These are phyloP conservation scores for Ajuga chamaepitys DNA, from an alignment of 257 asterid species.

Conservation along the genomic window DNA sequence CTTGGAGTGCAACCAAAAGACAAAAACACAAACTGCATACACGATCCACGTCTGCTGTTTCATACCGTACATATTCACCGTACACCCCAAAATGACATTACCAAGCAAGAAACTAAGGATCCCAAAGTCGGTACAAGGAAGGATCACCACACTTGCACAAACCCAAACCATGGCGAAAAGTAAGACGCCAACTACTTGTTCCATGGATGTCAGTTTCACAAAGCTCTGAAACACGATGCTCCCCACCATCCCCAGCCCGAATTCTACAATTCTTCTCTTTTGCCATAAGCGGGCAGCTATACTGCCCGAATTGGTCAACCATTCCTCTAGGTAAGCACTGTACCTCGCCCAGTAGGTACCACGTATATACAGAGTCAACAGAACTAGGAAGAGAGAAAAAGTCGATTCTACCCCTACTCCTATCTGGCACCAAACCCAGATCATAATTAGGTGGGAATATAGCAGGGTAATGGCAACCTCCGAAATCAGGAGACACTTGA, in stretches of 20 bases:
- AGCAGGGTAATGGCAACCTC: neutral
- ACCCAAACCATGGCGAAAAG: neutral
- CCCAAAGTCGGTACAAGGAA: neutral
- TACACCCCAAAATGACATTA: neutral
- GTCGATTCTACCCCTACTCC: no score
- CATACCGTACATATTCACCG: neutral
- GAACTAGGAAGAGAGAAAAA: no score
- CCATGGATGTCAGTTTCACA: neutral
- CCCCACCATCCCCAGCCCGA: neutral
- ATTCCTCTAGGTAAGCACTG: neutral
- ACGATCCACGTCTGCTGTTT: neutral
- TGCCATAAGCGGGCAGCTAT: neutral
- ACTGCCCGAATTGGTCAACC: neutral
- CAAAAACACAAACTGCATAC: neutral
- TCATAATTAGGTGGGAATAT: neutral
- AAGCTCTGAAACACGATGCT: neutral
- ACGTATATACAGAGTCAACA: neutral
- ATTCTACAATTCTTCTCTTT: neutral
- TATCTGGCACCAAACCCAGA: no score
- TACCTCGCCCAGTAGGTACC: neutral
- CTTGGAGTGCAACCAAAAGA: neutral
- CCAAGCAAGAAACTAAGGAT: neutral
- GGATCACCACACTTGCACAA: neutral
- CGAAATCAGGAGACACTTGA: neutral
- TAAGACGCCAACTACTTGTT: neutral